Base-by-base conservation (phyloP, 2,329 filamentous ascomycete species). In the Fonsecaea monophora region DNA sequence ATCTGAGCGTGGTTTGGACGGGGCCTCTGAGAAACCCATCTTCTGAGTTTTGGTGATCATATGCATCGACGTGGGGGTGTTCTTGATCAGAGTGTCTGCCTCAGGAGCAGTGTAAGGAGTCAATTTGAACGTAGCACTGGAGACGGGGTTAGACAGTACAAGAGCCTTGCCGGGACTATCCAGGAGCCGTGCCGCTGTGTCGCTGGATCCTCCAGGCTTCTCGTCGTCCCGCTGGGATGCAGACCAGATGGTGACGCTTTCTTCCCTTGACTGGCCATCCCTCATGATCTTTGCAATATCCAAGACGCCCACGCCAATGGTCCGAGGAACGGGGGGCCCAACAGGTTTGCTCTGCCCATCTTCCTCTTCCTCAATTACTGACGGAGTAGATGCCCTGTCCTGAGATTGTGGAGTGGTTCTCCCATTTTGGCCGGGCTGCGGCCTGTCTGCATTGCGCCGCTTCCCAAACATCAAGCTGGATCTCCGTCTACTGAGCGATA, bases 1-100 rank as follows among this genome's bases (percentile, higher is more conserved):
- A 77, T 99, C 96, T 10, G 93, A 97, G 73, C 96, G 86, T 15
- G 91, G 85, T 76, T 92, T 94, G 0, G 90, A 93, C 0, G 95
- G 94, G 1, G 94, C 94, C 12, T 94, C 94, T 3, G 94, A 92
- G 77, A 99, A 98, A 1, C 94, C 95, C 77, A 98, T 94, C 77
- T 95, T 95, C 73, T 85, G 90, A 0, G 94, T 96, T 77, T 90
- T 90, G 65, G 85, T 85, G 67, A 98, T 87, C 60, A 90, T 89
- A 59, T 96, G 90, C 13, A 99, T 86, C 13, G 96, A 81, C 0
- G 94, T 98, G 0, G 95, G 95, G 2, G 92, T 97, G 56, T 90
- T 88, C 74, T 91, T 92, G 75, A 98, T 90, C 48, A 99, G 85
- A 0, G 81, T 83, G 71, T 96, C 92, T 0, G 92, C 88, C 73